phyloP scores from a whole-genome alignment of 1,284 basidiomycete species.

The Irpex rosettiformis region DNA sequence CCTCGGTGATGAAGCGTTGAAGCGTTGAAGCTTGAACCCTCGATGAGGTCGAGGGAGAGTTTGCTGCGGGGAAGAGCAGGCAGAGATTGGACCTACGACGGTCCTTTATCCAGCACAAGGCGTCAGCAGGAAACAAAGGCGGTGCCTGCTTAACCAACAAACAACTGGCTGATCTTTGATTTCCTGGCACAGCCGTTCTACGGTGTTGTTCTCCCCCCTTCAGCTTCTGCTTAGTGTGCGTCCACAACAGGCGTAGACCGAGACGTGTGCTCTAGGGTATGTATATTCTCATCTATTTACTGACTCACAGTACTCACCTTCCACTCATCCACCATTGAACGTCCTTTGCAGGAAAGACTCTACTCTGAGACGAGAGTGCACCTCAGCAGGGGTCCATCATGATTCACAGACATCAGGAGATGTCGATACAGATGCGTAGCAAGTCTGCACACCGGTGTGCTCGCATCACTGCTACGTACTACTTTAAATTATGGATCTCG shows the following conservation, averaged over 20 bases:
- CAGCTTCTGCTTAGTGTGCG: neutral
- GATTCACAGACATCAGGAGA: neutral
- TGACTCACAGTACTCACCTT: neutral
- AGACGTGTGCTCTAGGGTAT: neutral
- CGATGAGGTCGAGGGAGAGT: slow-evolving; percentile 1
- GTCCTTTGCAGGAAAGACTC: neutral
- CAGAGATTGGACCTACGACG: neutral
- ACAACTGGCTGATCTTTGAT: neutral
- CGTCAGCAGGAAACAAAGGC: slow-evolving; percentile 4
- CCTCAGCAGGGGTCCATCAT: neutral
- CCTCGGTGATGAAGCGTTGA: neutral
- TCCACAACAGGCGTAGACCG: neutral
- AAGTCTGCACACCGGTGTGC: neutral
- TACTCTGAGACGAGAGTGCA: neutral
- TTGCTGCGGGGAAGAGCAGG: neutral
- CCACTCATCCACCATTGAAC: neutral
- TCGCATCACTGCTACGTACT: neutral
- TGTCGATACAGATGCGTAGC: neutral
- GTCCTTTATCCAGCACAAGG: slow-evolving; percentile 5
- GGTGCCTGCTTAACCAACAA: neutral
- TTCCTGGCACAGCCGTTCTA: neutral
- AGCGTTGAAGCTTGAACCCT: too few species aligned
- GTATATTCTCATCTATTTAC: neutral
- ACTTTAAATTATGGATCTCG: neutral
- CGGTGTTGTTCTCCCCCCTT: neutral